phyloP scores from a whole-genome alignment of 73 alveolate genomes.

The Halteria grandinella region DNA sequence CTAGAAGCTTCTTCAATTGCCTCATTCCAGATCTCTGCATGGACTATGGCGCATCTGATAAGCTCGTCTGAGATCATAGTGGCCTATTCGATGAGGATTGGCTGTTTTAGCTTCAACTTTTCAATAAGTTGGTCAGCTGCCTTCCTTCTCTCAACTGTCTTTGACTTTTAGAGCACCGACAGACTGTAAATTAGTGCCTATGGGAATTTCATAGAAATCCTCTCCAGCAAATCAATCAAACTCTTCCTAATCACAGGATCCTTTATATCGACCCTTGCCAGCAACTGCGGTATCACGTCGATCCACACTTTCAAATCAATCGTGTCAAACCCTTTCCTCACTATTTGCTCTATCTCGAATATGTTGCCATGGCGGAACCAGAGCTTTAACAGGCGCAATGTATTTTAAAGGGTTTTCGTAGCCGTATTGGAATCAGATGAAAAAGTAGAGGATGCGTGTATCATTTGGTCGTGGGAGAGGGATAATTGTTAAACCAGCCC shows the following conservation, averaged over 20 bases:
- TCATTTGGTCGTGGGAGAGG: too few relatives aligned
- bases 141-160: conserved; percentile 84
- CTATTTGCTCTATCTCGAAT: conserved; percentile 77
- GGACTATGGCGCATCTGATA: conserved; percentile 90
- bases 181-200: conserved; percentile 93
- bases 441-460: too few relatives aligned
- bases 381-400: conserved; percentile 87
- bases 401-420: conserved; percentile 87
- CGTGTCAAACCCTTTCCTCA: conserved; percentile 84
- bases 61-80: conserved; percentile 90
- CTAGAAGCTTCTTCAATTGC: conserved; percentile 96
- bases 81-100: conserved; percentile 87
- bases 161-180: conserved; percentile 92
- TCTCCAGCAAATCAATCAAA: conserved; percentile 83
- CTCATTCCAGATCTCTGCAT: conserved; percentile 95
- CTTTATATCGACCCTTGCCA: conserved; percentile 93
- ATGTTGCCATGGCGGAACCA: conserved; percentile 94
- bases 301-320: conserved; percentile 94
- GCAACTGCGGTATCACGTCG: conserved; percentile 95
- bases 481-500: conserved; percentile 89
- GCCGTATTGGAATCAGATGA: too few relatives aligned
- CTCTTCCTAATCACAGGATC: conserved; percentile 79
- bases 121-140: conserved; percentile 89
- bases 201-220: conserved; percentile 89
- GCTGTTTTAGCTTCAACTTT: conserved; percentile 80